phyloP scores from a whole-genome alignment of 306 rosid genomes.

The Hippophae gyantsensis region DNA sequence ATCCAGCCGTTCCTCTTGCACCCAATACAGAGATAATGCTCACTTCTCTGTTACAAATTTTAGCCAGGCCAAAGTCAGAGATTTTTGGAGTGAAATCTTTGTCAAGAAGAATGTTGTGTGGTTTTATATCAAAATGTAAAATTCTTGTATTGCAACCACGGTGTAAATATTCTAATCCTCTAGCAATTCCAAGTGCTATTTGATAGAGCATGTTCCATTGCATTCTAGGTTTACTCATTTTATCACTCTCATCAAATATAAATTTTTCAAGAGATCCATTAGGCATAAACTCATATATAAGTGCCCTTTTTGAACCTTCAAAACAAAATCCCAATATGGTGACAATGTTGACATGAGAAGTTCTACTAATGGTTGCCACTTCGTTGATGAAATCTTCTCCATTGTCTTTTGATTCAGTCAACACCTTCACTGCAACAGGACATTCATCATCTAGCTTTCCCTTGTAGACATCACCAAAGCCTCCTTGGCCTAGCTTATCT shows the following conservation, averaged over 20 bases:
- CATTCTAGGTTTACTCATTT: background rate
- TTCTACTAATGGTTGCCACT: slow-evolving; percentile 25
- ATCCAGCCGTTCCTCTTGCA: slow-evolving; percentile 31
- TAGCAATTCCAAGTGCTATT: slow-evolving; percentile 35
- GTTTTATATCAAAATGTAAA: slow-evolving; percentile 38
- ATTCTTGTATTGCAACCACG: slow-evolving; percentile 33
- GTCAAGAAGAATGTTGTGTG: slow-evolving; percentile 33
- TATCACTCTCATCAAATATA: slow-evolving; percentile 12
- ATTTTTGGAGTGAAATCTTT: slow-evolving; percentile 24
- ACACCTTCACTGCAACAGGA: slow-evolving; percentile 31
- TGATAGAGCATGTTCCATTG: slow-evolving; percentile 19
- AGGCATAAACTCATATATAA: slow-evolving; percentile 35
- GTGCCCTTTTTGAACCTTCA: slow-evolving; percentile 16
- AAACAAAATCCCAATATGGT: slow-evolving; percentile 13
- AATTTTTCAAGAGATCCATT: slow-evolving; percentile 43
- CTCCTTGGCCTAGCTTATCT: slow-evolving; percentile 33
- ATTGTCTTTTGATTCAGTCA: slow-evolving; percentile 17
- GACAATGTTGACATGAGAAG: slow-evolving; percentile 25
- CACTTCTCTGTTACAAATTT: slow-evolving; percentile 21
- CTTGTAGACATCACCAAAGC: slow-evolving; percentile 28
- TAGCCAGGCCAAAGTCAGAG: slow-evolving; percentile 40
- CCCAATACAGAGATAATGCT: slow-evolving; percentile 23
- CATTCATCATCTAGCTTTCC: slow-evolving; percentile 18
- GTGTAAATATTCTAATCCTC: slow-evolving; percentile 35
- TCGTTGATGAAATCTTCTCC: slow-evolving; percentile 34